Evolutionary conservation across 257 asterid genomes (phyloP), one percentile per base, ranked within the genome.

Genomic region (Solanum infundibuliforme): DNA sequence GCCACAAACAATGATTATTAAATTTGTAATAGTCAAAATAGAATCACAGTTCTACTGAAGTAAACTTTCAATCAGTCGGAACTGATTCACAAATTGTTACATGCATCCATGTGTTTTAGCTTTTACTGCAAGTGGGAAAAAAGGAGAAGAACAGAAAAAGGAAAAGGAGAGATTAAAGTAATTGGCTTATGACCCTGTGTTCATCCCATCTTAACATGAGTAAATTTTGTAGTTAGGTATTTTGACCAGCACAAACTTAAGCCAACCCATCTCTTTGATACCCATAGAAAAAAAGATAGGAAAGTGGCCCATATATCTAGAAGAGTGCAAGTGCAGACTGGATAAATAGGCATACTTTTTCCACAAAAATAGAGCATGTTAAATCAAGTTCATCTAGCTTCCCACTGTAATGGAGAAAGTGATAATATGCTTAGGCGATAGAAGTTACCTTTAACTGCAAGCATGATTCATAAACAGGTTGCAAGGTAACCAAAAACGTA

Each of bases 401-500:
- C 12, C 18, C 41, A 48, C 69, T 29, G 41, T 81, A 29, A 29
- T 46, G 85, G 41, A 48, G 41, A 16, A 81, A 46, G 46, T 79
- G 41, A 25, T 29, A 29, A 81, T 48, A 48, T 74, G 52, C 85
- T 71, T 23, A 74, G 58, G 72, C 46, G 52, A 83, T n/a, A 58
- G 23, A 88, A 81, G 62, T 88, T 92, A 97, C 99, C 99, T 95
- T 95, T 89, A 97, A 89, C 87, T 82, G 88, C 93, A 90, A 89
- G 88, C 99, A 95, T 41, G 98, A 93, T 86, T 93, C 91, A 21
- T 92, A 97, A 87, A 97, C 95, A 86, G 98, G 98, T 89, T 93
- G 98, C 95, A 97, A 89, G 89, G 90, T 91, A 29, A 92, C 94
- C 94, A 97, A 90, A 91, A 95, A 97, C 72, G 99, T 97, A 92